Evolutionary conservation across 805 yeast genomes (phyloP).

Genomic region (Debaryomyces castellii): DNA sequence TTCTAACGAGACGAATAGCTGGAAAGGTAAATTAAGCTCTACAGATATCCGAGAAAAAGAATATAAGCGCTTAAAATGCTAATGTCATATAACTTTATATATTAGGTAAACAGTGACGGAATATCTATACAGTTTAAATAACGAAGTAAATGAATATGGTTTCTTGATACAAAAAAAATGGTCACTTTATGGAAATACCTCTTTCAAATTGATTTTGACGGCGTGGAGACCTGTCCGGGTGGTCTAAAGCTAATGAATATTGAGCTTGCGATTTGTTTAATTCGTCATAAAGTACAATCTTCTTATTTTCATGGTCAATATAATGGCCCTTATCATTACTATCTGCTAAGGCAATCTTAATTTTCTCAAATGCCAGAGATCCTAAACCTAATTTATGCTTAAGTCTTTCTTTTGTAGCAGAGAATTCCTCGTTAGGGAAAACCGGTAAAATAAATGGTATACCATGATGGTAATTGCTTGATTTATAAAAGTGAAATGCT

Average conservation of each 20-base stretch:
- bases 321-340: conserved; percentile 40
- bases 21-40: conserved; percentile 79
- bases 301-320: conserved; percentile 51
- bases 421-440: conserved; percentile 63
- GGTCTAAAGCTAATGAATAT: conserved; percentile 76
- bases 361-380: conserved; percentile 74
- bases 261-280: conserved; percentile 36
- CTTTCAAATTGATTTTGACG: conserved; percentile 36
- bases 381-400: conserved; percentile 73
- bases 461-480: conserved; percentile 69
- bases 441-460: conserved; percentile 79
- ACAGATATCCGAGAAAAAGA: conserved; percentile 62
- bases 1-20: conserved; percentile 33
- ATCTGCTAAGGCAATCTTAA: conserved; percentile 61
- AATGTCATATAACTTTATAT: neutral
- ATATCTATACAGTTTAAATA: neutral
- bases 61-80: conserved; percentile 1
- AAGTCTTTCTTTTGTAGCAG: conserved; percentile 63
- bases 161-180: neutral
- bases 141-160: neutral
- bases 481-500: conserved; percentile 77
- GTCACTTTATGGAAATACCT: conserved; percentile 41
- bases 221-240: conserved; percentile 73
- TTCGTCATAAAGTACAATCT: conserved; percentile 54
- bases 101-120: neutral